phyloP scores from a whole-genome alignment of 2,329 filamentous ascomycete species.

The Arthrobotrys sphaeroides region DNA sequence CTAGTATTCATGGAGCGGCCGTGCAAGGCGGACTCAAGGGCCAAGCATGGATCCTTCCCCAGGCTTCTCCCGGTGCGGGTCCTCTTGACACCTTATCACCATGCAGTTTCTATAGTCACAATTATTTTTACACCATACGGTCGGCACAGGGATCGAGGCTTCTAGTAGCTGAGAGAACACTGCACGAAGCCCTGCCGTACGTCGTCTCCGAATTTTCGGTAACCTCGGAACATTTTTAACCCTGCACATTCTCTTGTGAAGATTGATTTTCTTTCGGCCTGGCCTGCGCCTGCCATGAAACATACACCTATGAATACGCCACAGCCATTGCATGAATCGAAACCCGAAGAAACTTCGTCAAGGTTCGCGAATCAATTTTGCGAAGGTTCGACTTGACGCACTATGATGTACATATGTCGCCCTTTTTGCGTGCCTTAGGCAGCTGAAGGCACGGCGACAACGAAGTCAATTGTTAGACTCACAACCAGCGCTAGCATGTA shows the following conservation, averaged over 20 bases:
- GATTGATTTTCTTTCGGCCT: not conserved
- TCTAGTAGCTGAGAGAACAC: conserved; percentile 23
- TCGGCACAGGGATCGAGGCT: conserved; percentile 13
- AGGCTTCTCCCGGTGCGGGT: conserved; percentile 4
- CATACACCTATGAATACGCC: not conserved
- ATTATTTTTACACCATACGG: conserved; percentile 29
- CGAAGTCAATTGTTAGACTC: not conserved
- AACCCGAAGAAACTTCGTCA: conserved; percentile 17
- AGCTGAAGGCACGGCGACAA: not conserved
- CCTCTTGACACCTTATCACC: conserved; percentile 17
- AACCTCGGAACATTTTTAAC: conserved; percentile 45
- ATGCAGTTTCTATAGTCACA: not conserved
- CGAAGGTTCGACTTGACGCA: not conserved
- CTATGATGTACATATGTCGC: not conserved
- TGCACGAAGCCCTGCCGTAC: conserved; percentile 32
- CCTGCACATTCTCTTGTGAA: conserved; percentile 37
- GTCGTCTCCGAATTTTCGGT: conserved; percentile 52
- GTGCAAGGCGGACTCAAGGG: conserved; percentile 46
- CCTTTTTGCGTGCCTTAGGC: not conserved
- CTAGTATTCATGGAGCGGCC: conserved; percentile 28
- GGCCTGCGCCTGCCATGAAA: conserved; percentile 10
- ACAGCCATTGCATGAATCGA: conserved; percentile 7
- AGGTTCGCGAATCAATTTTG: not conserved
- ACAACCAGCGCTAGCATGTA: too few species aligned
- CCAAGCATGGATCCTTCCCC: conserved; percentile 15